Conservation (phyloP, 805 yeast genomes). For the Nakazawaea holstii region DNA sequence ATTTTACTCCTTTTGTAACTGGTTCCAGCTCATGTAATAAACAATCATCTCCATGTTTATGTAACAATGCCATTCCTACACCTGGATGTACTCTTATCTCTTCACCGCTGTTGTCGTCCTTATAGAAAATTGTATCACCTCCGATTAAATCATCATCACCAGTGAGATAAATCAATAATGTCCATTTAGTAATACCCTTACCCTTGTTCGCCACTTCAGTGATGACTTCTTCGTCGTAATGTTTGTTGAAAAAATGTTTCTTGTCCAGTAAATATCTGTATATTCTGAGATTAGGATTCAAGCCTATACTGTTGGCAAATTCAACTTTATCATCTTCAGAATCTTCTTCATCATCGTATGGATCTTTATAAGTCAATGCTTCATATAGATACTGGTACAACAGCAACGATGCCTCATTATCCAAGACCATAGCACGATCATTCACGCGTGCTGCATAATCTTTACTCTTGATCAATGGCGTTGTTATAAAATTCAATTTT, state of each 20-base stretch:
- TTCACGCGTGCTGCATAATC: conserved; percentile 55
- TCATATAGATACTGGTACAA: conserved; percentile 39
- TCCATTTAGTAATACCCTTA: conserved; percentile 49
- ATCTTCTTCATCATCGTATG: conserved; percentile 24
- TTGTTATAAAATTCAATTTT: conserved; percentile 32
- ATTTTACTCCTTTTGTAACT: conserved; percentile 48
- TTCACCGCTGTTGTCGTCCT: conserved; percentile 18
- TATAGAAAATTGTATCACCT: conserved; percentile 55
- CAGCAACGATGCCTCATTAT: conserved; percentile 28
- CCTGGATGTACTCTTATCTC: conserved; percentile 38
- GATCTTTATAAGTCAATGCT: conserved; percentile 23
- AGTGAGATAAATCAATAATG: conserved; percentile 49
- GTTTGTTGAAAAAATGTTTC: conserved; percentile 57
- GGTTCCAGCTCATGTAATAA: conserved; percentile 51
- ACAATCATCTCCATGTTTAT: conserved; percentile 65
- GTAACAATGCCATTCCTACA: conserved; percentile 53
- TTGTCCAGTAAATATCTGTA: conserved; percentile 39
- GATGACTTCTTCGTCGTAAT: conserved; percentile 53
- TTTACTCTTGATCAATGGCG: conserved; percentile 42
- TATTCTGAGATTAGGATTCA: conserved; percentile 51
- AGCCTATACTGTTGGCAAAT: conserved; percentile 37
- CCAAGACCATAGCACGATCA: conserved; percentile 41
- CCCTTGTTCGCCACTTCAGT: conserved; percentile 20
- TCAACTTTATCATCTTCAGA: conserved; percentile 15
- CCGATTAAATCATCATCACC: conserved; percentile 53